Percentiles rank a stretch among this genome's conserved stretches.
These are phyloP conservation scores for Parastagonospora avenae DNA, from an alignment of 2,329 filamentous ascomycete genomes.

Conservation along the genomic window DNA sequence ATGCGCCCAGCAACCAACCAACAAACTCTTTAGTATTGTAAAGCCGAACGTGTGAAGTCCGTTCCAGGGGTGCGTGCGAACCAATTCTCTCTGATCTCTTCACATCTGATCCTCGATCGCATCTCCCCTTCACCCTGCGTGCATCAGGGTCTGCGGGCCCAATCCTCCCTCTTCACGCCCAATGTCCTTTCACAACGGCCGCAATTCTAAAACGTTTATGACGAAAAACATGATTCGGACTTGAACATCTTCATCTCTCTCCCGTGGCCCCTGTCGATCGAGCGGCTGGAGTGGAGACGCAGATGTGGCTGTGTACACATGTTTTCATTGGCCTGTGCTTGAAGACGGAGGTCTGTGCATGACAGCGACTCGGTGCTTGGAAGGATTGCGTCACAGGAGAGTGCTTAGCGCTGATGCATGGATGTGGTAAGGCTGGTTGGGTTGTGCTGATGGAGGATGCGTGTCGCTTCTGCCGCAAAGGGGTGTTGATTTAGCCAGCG, in stretches of 20 bases:
- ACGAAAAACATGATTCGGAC: conserved; percentile 1
- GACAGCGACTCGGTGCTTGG: not conserved
- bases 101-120: too few relatives aligned
- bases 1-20: too few relatives aligned
- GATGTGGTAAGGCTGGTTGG: not conserved
- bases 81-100: too few relatives aligned
- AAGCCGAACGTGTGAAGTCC: too few relatives aligned
- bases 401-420: too few relatives aligned
- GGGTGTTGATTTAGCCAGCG: not conserved
- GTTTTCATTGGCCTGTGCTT: too few relatives aligned
- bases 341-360: too few relatives aligned
- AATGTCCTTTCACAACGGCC: not conserved
- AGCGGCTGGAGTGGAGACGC: conserved; percentile 8
- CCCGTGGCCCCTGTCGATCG: conserved; percentile 25
- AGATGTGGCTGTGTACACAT: too few relatives aligned
- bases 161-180: not conserved
- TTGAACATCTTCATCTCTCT: conserved; percentile 16
- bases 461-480: too few relatives aligned
- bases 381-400: conserved; percentile 4
- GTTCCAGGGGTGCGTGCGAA: too few relatives aligned
- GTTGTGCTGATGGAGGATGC: not conserved
- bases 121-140: not conserved
- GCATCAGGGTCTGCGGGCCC: not conserved
- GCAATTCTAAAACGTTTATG: not conserved
- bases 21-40: too few relatives aligned